Evolutionary conservation across 2,329 filamentous ascomycete species (phyloP).

Genomic region (Sporothrix humicola): DNA sequence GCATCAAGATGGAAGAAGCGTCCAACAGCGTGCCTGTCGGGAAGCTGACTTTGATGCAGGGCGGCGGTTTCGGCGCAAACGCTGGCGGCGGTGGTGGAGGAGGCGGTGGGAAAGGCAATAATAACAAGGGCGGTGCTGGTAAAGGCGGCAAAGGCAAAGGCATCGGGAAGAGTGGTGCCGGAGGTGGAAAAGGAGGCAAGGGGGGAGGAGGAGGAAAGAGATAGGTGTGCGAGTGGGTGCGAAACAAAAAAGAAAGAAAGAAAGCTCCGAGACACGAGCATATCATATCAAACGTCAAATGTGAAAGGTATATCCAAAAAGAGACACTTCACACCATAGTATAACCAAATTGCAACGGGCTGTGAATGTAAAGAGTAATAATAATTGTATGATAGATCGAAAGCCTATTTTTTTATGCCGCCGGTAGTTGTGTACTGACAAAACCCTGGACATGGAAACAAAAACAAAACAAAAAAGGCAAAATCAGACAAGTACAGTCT

Average conservation of each 20-base stretch:
- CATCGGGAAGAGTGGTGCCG: constrained; percentile 16
- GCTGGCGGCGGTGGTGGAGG: constrained; percentile 48
- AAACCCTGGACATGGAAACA: constrained; percentile 23
- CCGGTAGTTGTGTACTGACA: background rate
- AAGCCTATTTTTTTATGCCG: constrained; percentile 19
- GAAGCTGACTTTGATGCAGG: constrained; percentile 79
- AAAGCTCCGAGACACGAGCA: background rate
- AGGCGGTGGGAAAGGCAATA: constrained; percentile 47
- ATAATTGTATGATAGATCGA: constrained; percentile 1
- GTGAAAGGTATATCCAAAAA: background rate
- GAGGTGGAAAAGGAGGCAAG: constrained; percentile 11
- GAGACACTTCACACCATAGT: background rate
- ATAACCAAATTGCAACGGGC: too few species aligned
- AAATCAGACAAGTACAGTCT: constrained; percentile 27
- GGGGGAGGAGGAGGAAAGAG: constrained; percentile 25
- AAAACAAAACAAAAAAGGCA: background rate
- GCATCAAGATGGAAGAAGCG: constrained; percentile 80
- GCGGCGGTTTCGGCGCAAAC: constrained; percentile 56
- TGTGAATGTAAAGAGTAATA: background rate
- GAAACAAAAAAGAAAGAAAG: background rate
- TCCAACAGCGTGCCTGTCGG: constrained; percentile 80
- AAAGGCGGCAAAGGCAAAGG: constrained; percentile 27
- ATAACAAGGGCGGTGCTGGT: background rate
- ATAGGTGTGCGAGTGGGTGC: background rate
- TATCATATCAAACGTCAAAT: background rate